Conservation (phyloP, 257 asterid genomes). For the Solanum sejunctum region DNA sequence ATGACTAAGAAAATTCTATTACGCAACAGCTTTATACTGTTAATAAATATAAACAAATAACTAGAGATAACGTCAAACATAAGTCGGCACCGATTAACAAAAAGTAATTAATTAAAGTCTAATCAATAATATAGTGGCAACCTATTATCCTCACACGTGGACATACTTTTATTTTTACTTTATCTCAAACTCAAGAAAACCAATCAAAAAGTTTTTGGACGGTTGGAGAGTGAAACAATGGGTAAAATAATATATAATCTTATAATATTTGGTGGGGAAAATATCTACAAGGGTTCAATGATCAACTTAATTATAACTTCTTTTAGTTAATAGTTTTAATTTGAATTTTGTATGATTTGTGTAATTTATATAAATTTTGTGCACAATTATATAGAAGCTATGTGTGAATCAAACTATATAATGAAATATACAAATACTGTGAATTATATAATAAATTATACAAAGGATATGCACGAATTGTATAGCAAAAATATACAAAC, state of each 20-base stretch:
- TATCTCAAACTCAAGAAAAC: not conserved
- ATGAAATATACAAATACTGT: too few relatives aligned
- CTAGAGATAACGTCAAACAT: not conserved
- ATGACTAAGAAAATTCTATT: not conserved
- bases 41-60: not conserved
- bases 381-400: too few relatives aligned
- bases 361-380: too few relatives aligned
- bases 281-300: not conserved
- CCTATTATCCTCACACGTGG: not conserved
- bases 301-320: not conserved
- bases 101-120: not conserved
- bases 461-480: too few relatives aligned
- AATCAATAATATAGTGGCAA: not conserved
- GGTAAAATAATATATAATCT: not conserved
- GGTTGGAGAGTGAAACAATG: not conserved
- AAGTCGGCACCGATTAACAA: not conserved
- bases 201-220: not conserved
- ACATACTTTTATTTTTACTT: not conserved
- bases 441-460: too few relatives aligned
- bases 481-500: too few relatives aligned
- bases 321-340: too few relatives aligned
- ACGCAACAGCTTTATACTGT: not conserved
- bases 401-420: too few relatives aligned
- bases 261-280: not conserved
- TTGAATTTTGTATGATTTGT: too few relatives aligned